A percentile compares a stretch with the other conserved stretches of the same genome.
These are phyloP conservation scores for Fusarium odoratissimum DNA, from an alignment of 2,329 filamentous ascomycete genomes.

Conservation along the genomic window DNA sequence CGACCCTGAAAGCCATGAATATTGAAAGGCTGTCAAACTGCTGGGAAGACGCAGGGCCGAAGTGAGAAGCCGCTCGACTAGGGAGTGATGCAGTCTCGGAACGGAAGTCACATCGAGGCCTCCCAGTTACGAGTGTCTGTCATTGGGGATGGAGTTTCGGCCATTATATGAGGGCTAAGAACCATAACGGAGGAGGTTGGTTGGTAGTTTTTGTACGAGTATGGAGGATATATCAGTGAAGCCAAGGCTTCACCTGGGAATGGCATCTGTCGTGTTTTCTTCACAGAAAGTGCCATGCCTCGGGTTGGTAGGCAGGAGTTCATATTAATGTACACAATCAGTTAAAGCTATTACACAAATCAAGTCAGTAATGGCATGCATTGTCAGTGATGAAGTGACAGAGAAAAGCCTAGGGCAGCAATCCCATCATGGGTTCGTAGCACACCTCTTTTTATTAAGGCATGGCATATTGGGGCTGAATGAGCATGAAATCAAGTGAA, in stretches of 20 bases:
- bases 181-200: not conserved
- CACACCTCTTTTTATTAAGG: conserved; percentile 1
- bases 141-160: not conserved
- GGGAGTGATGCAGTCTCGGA: not conserved
- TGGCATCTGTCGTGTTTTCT: not conserved
- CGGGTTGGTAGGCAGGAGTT: not conserved
- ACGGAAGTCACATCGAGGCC: not conserved
- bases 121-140: not conserved
- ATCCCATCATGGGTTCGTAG: not conserved
- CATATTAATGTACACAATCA: not conserved
- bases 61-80: not conserved
- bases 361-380: not conserved
- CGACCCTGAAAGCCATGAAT: not conserved
- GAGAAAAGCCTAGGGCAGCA: not conserved
- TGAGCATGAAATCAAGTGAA: not conserved
- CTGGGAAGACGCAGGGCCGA: conserved; percentile 27
- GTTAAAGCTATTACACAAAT: not conserved
- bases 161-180: not conserved
- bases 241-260: not conserved
- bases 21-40: not conserved
- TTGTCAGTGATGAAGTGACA: not conserved
- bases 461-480: not conserved
- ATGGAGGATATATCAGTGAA: not conserved
- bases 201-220: not conserved
- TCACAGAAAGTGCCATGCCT: not conserved